Evolutionary conservation across 2,329 filamentous ascomycete genomes (phyloP).

Genomic region (Westerdykella aurantiaca): DNA sequence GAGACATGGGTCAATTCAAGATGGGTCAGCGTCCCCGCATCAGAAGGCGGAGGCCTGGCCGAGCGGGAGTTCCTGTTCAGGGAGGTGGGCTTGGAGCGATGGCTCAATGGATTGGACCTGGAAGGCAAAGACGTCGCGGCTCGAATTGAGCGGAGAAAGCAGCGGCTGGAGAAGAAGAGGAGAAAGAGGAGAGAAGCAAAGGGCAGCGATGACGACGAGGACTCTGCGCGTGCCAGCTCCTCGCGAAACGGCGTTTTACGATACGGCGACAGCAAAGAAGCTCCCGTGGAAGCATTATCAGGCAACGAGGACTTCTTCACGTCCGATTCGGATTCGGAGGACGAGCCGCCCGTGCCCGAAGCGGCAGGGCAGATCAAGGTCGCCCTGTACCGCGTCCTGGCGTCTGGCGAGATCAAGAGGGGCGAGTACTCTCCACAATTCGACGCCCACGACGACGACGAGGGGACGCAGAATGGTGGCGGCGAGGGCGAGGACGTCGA

Average conservation of each 20-base stretch:
- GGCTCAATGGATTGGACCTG: conserved; percentile 94
- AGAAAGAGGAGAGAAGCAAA: conserved; percentile 63
- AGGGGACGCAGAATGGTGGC: conserved; percentile 51
- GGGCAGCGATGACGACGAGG: conserved; percentile 43
- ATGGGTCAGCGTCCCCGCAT: conserved; percentile 90
- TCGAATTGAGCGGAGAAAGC: conserved; percentile 60
- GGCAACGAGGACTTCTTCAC: conserved; percentile 61
- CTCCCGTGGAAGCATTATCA: conserved; percentile 66
- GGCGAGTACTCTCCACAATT: conserved; percentile 98
- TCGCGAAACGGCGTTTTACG: conserved; percentile 58
- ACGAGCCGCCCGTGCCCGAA: conserved; percentile 82
- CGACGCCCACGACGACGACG: conserved; percentile 91
- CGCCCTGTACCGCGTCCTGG: conserved; percentile 88
- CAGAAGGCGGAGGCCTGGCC: conserved; percentile 87
- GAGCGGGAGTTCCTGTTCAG: conserved; percentile 96
- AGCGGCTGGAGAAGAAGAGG: conserved; percentile 75
- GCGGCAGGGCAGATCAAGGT: conserved; percentile 98
- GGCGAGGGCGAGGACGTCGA: conserved; percentile 75
- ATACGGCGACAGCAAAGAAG: conserved; percentile 71
- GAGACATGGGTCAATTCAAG: conserved; percentile 99
- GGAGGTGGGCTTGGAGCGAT: conserved; percentile 90
- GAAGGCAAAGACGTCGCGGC: conserved; percentile 86
- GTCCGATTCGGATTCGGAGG: conserved; percentile 66
- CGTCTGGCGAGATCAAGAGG: conserved; percentile 94
- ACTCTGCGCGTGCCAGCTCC: conserved; percentile 32